A percentile compares a stretch with the other conserved stretches of the same genome.
Conservation (phyloP, 2,329 filamentous ascomycete genomes). For the Scedosporium boydii region DNA sequence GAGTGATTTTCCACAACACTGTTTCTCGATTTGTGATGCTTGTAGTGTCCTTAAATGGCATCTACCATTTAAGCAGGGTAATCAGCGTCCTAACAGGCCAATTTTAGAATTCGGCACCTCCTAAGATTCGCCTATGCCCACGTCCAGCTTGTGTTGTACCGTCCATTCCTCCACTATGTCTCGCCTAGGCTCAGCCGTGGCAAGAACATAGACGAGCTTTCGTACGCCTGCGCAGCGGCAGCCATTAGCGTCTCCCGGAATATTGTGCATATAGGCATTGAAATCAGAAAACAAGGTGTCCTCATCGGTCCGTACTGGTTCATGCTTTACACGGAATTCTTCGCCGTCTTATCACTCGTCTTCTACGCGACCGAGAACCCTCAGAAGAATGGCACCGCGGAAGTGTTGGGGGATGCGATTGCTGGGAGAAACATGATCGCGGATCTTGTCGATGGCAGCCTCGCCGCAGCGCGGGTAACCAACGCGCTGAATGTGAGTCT, state of each 20-base stretch:
- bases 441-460: conserved; percentile 69
- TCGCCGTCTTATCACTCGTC: conserved; percentile 67
- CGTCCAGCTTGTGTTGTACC: conserved; percentile 73
- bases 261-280: conserved; percentile 69
- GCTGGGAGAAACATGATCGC: conserved; percentile 77
- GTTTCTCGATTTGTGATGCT: background rate
- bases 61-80: too few species aligned
- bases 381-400: conserved; percentile 61
- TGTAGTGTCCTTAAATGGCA: too few species aligned
- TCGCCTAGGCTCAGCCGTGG: conserved; percentile 51
- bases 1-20: conserved; percentile 21
- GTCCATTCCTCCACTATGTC: conserved; percentile 76
- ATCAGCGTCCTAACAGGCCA: background rate
- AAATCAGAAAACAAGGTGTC: conserved; percentile 65
- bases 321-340: conserved; percentile 75
- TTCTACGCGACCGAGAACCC: conserved; percentile 77
- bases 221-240: conserved; percentile 62
- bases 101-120: conserved; percentile 55
- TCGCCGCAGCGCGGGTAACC: conserved; percentile 82
- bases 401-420: conserved; percentile 76
- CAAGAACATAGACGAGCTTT: conserved; percentile 60
- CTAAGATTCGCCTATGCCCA: conserved; percentile 74
- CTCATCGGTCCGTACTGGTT: conserved; percentile 84
- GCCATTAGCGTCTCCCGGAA: conserved; percentile 57
- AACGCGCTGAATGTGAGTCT: conserved; percentile 60